These are phyloP conservation scores for Inonotus hispidus DNA, from an alignment of 1,284 basidiomycete genomes.

Conservation along the genomic window DNA sequence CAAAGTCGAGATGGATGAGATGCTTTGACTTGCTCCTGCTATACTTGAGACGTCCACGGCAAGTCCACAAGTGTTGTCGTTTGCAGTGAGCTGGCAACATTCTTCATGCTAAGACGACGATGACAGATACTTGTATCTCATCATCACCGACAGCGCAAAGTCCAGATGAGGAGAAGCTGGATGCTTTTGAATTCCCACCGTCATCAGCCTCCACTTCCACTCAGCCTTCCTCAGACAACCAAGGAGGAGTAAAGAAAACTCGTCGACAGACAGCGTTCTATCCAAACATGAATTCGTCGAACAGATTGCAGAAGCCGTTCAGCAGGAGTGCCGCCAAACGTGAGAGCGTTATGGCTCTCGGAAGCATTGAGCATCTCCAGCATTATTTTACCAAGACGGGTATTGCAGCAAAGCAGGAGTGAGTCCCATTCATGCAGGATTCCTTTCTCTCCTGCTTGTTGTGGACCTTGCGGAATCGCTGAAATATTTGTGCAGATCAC, in stretches of 20 bases:
- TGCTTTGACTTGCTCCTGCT: background rate
- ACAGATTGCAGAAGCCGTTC: constrained; percentile 75
- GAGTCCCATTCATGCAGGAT: constrained; percentile 28
- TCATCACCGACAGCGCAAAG: constrained; percentile 4
- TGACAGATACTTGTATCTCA: background rate
- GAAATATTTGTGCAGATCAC: constrained; percentile 34
- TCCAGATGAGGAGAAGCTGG: constrained; percentile 14
- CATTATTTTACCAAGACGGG: constrained; percentile 86
- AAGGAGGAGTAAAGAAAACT: constrained; percentile 28
- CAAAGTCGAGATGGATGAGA: too few species aligned
- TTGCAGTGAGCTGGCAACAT: constrained; percentile 6
- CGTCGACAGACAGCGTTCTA: constrained; percentile 69
- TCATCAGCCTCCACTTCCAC: constrained; percentile 1
- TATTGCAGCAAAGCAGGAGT: constrained; percentile 67
- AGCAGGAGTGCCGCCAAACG: constrained; percentile 80
- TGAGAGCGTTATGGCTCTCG: constrained; percentile 80
- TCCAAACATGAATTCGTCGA: constrained; percentile 61
- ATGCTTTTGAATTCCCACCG: constrained; percentile 16
- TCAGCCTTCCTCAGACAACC: background rate
- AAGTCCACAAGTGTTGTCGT: background rate
- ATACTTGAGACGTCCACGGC: background rate
- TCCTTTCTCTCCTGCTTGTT: background rate
- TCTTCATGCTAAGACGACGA: constrained; percentile 7
- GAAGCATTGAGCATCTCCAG: constrained; percentile 83
- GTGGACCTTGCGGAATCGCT: background rate